These are phyloP conservation scores for Polyplosphaeria fusca DNA, from an alignment of 495 filamentous ascomycete genomes.

Conservation along the genomic window DNA sequence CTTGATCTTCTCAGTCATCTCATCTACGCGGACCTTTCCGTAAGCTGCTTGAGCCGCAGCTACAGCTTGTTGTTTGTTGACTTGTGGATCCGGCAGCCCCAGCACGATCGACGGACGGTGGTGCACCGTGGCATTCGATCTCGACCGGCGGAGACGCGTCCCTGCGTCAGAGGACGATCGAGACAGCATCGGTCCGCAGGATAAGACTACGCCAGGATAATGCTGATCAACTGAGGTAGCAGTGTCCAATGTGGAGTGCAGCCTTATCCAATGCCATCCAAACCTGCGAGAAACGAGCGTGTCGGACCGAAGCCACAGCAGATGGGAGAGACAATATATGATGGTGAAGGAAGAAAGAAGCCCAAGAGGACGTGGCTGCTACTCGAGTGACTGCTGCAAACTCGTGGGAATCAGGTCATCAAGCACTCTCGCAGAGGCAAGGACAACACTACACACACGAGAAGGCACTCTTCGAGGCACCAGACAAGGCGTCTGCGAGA, in stretches of 20 bases:
- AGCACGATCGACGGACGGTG: constrained; percentile 11
- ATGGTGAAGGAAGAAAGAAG: no score
- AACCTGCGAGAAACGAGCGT: no score
- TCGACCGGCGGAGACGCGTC: constrained; percentile 36
- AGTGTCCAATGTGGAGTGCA: neutral
- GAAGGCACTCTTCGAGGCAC: no score
- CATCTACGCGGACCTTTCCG: constrained; percentile 28
- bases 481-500: no score
- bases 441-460: no score
- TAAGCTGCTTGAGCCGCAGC: constrained; percentile 39
- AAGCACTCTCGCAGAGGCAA: no score
- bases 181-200: constrained; percentile 34
- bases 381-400: no score
- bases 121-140: constrained; percentile 34
- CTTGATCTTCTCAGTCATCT: constrained; percentile 3
- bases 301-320: neutral
- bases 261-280: neutral
- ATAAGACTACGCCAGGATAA: constrained; percentile 19
- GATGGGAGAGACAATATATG: neutral
- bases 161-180: constrained; percentile 35
- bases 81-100: constrained; percentile 32
- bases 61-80: constrained; percentile 38
- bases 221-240: neutral
- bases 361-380: no score
- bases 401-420: no score